Evolutionary conservation across 345 rosid genomes (phyloP), one percentile per base, ranked within the genome.

Genomic region (Populus pruinosa): DNA sequence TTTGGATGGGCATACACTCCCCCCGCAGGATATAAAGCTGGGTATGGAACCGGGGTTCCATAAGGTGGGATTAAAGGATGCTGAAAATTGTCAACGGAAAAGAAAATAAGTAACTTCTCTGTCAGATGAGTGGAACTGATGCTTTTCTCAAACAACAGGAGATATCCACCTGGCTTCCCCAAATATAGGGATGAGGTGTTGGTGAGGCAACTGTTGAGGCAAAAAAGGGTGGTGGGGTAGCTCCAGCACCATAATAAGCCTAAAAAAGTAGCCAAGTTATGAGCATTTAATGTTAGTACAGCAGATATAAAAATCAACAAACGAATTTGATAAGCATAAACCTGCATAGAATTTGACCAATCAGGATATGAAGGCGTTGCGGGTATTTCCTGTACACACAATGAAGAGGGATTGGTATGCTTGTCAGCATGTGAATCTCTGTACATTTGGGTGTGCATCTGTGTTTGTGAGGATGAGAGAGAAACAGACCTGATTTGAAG

Each of bases 241-340:
- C 97, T 77, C 97, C 99, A 36, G 92, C 89, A 38, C 95, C 93
- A 87, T 94, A 96, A 82, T 90, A 94, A 74, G 97, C 99, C 99
- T 93, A 82, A 73, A 78, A 56, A 83, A 78, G 84, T 44, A 81
- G 69, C 76, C 65, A 4, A 74, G 35, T 11, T 21, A 70, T 84
- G 66, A 85, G 83, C 73, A 77, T 39, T 44, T 49, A 72, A 75
- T 12, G 73, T 63, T 23, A 39, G 65, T 55, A 33, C 56, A 59
- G 33, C 36, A 78, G 44, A 35, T 29, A 79, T 62, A 38, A 50
- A 43, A n/a, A 67, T 7, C 39, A 47, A 44, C 63, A 27, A 41
- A 71, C 47, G 64, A 67, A 79, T 75, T 69, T 71, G 29, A 55
- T 47, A 16, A 77, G 77, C 27, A 80, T 81, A 39, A 87, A 96